phyloP scores from a whole-genome alignment of 495 filamentous ascomycete genomes.

The Thermothielavioides terrestris region DNA sequence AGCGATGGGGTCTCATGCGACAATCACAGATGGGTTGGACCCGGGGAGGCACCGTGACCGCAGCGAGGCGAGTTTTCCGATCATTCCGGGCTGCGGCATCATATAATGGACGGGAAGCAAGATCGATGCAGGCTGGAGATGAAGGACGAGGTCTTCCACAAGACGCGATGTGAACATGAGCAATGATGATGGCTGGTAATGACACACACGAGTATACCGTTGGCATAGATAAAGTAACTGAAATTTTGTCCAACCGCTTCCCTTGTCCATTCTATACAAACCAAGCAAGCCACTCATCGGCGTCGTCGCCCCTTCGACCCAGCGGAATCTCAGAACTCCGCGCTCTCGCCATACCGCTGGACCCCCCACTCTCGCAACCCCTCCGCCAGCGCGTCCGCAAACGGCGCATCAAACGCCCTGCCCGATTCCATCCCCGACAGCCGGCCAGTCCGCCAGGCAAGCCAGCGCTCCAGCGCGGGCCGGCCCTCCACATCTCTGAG shows the following conservation, averaged over 20 bases:
- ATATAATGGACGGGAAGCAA: too few species aligned
- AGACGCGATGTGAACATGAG: background rate
- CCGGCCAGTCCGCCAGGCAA: conserved; percentile 26
- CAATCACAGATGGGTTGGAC: conserved; percentile 4
- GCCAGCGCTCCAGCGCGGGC: conserved; percentile 37
- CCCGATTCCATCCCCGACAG: conserved; percentile 12
- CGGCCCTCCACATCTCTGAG: conserved; percentile 45
- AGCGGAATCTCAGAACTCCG: conserved; percentile 13
- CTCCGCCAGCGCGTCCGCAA: conserved; percentile 16
- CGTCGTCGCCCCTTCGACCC: background rate
- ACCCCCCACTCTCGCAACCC: conserved; percentile 20
- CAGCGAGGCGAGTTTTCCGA: background rate
- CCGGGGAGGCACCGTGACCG: background rate
- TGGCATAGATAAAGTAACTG: too few species aligned
- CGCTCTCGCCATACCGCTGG: conserved; percentile 11
- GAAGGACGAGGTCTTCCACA: too few species aligned
- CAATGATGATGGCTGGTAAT: background rate
- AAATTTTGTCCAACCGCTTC: too few species aligned
- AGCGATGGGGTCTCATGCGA: conserved; percentile 3
- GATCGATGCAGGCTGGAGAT: too few species aligned
- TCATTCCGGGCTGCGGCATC: too few species aligned
- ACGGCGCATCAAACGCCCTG: conserved; percentile 18
- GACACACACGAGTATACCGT: background rate
- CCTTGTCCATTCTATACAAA: too few species aligned
- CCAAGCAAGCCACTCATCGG: background rate